These are phyloP conservation scores for Rhizopogon roseolus DNA, from an alignment of 768 basidiomycete genomes.

Conservation along the genomic window DNA sequence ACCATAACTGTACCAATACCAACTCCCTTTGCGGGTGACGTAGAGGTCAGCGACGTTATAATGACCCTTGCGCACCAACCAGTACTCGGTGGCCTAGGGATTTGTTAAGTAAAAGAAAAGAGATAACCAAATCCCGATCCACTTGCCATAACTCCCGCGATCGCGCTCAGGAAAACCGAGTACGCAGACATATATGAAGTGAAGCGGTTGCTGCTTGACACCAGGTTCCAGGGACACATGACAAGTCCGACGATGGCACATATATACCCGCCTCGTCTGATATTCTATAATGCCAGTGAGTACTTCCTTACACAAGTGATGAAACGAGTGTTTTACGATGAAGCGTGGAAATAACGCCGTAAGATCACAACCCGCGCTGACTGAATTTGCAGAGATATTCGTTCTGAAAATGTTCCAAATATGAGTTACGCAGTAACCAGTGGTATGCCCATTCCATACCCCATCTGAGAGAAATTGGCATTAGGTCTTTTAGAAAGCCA, in stretches of 20 bases:
- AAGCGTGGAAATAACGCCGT: constrained; percentile 70
- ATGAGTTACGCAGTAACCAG: constrained; percentile 11
- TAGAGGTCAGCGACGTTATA: constrained; percentile 67
- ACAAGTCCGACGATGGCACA: constrained; percentile 66
- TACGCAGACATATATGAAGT: constrained; percentile 76
- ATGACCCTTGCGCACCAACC: constrained; percentile 57
- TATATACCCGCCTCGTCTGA: constrained; percentile 74
- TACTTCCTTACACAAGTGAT: not conserved
- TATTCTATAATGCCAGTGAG: constrained; percentile 40
- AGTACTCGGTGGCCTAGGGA: constrained; percentile 68
- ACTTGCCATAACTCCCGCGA: constrained; percentile 68
- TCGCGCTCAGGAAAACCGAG: constrained; percentile 71
- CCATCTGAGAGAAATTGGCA: not conserved
- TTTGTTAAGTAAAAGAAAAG: not conserved
- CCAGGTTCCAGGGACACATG: constrained; percentile 69
- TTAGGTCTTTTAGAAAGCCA: not conserved
- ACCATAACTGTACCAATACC: constrained; percentile 69
- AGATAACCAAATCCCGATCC: too few relatives aligned
- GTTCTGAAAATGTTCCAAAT: constrained; percentile 23
- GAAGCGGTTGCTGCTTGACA: constrained; percentile 65
- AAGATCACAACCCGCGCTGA: constrained; percentile 74
- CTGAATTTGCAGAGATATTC: constrained; percentile 72
- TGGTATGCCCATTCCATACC: not conserved
- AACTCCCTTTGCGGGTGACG: constrained; percentile 44
- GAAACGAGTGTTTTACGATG: constrained; percentile 36